Conservation (phyloP, 352 stramenopile genomes). For the Hyaloperonospora arabidopsidis region DNA sequence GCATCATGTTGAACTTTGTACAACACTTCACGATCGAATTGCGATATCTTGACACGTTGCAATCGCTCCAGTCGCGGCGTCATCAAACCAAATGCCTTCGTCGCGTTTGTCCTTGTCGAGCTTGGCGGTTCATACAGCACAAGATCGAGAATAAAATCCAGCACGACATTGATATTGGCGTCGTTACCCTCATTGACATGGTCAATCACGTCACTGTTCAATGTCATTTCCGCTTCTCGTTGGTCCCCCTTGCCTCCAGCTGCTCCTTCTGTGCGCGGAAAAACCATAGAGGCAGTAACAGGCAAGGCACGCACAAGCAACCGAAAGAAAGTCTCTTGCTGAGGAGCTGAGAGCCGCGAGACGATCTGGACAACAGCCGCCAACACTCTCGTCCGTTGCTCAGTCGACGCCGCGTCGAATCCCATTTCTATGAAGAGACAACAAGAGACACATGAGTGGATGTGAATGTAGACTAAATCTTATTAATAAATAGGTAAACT, state of each 20-base stretch:
- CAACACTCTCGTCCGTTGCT: conserved; percentile 41
- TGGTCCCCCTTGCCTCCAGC: neutral
- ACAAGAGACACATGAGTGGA: neutral
- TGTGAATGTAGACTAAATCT: neutral
- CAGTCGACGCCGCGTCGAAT: conserved; percentile 37
- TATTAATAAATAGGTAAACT: neutral
- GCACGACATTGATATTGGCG: conserved; percentile 34
- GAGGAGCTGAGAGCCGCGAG: conserved; percentile 22
- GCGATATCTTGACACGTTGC: conserved; percentile 34
- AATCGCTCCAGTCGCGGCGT: conserved; percentile 42
- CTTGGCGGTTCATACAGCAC: conserved; percentile 41
- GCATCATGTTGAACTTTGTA: conserved; percentile 53
- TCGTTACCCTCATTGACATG: conserved; percentile 4
- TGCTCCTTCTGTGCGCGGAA: neutral
- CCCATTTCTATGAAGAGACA: conserved; percentile 45
- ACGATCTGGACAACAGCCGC: conserved; percentile 28
- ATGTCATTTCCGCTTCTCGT: neutral
- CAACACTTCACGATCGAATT: conserved; percentile 38
- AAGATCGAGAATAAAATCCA: conserved; percentile 72
- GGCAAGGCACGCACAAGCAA: conserved; percentile 49
- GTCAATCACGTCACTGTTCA: conserved; percentile 5
- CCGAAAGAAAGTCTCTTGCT: conserved; percentile 63
- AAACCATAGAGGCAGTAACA: conserved; percentile 23
- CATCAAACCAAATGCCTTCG: conserved; percentile 36
- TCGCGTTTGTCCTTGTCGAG: conserved; percentile 4